These are phyloP conservation scores for Marsdenia floribunda DNA, from an alignment of 257 asterid genomes.

Conservation along the genomic window DNA sequence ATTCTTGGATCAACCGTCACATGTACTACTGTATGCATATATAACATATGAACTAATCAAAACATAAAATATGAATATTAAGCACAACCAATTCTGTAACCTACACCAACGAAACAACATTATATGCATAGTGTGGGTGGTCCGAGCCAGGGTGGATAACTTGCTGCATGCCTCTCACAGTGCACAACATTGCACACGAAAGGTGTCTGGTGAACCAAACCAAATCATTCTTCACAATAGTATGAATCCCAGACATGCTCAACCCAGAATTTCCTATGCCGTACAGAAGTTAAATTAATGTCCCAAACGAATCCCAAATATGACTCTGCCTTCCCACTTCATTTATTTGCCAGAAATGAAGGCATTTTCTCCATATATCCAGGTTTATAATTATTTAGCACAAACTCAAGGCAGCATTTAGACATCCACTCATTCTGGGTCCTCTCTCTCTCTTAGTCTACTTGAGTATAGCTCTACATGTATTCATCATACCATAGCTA, in stretches of 20 bases:
- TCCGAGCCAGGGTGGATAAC: constrained; percentile 22
- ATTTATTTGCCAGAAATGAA: neutral
- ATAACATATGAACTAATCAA: constrained; percentile 2
- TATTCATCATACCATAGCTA: neutral
- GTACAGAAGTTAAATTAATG: neutral
- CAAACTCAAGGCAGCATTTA: too few relatives aligned
- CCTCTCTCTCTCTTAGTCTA: neutral
- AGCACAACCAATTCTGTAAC: constrained; percentile 4
- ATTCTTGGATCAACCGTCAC: constrained; percentile 25
- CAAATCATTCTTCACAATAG: neutral
- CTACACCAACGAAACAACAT: constrained; percentile 7
- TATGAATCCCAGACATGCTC: neutral
- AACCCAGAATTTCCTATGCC: neutral
- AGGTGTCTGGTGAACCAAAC: neutral
- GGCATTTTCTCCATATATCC: too few relatives aligned
- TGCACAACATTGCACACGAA: neutral
- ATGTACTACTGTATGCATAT: constrained; percentile 29
- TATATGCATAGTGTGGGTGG: constrained; percentile 11
- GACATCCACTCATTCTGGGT: neutral
- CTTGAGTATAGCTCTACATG: neutral
- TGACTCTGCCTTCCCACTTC: neutral
- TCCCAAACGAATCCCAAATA: neutral
- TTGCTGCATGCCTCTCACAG: constrained; percentile 13
- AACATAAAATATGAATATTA: constrained; percentile 7
- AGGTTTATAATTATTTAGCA: too few relatives aligned